Evolutionary conservation across 148 eudicot species (phyloP).

Genomic region (Oxyria digyna): DNA sequence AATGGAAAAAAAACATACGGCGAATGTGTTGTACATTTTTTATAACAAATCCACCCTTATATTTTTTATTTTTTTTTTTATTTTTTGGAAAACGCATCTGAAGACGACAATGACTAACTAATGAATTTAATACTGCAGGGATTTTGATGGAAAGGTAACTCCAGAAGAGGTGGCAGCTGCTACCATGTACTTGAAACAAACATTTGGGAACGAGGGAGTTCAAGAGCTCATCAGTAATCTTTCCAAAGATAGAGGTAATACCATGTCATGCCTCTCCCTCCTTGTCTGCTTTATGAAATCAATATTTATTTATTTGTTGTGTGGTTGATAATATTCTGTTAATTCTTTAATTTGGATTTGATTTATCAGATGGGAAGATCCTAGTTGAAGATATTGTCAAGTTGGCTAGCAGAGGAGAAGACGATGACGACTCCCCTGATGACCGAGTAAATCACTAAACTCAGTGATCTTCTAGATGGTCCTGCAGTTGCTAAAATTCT

Average conservation of each 20-base stretch:
- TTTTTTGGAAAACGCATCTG: no score
- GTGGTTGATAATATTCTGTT: background rate
- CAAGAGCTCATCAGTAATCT: conserved; percentile 69
- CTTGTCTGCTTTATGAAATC: background rate
- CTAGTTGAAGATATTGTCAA: conserved; percentile 67
- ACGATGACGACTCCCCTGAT: conserved; percentile 10
- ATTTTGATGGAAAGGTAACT: conserved; percentile 81
- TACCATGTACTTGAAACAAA: conserved; percentile 64
- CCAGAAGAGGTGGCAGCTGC: conserved; percentile 82
- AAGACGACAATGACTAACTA: no score
- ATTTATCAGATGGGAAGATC: conserved; percentile 61
- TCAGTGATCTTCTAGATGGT: background rate
- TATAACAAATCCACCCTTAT: no score
- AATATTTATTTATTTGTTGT: background rate
- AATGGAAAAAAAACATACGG: no score
- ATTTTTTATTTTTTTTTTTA: no score
- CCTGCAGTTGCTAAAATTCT: background rate
- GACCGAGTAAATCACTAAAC: background rate
- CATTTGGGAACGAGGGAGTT: conserved; percentile 67
- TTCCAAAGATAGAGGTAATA: conserved; percentile 65
- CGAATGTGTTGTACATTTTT: no score
- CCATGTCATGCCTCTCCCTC: background rate
- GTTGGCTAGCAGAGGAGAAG: conserved; percentile 53
- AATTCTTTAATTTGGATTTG: background rate
- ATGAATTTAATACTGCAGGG: conserved; percentile 28